These are phyloP conservation scores for Neonectria magnoliae DNA, from an alignment of 2,329 filamentous ascomycete genomes.

Conservation along the genomic window DNA sequence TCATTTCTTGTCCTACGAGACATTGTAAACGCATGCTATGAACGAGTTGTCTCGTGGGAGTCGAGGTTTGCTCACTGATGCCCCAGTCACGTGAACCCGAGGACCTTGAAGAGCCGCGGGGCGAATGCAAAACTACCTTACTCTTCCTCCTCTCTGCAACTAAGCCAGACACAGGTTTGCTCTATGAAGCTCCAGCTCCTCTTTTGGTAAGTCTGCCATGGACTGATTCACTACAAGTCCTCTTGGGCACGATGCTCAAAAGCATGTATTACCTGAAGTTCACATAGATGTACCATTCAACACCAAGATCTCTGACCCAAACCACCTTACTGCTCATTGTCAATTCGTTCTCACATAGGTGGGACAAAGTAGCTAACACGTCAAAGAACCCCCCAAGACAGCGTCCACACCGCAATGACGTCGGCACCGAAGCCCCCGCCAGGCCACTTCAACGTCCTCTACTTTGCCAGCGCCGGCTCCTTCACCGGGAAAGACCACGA, in stretches of 20 bases:
- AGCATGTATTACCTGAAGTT: slow-evolving; percentile 71
- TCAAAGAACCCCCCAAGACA: slow-evolving; percentile 24
- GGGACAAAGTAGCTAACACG: slow-evolving; percentile 33
- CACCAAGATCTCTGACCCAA: slow-evolving; percentile 78
- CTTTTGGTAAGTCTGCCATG: slow-evolving; percentile 47
- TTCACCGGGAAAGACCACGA: slow-evolving; percentile 77
- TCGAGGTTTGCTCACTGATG: background rate
- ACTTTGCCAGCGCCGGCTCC: slow-evolving; percentile 80
- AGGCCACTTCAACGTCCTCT: slow-evolving; percentile 81
- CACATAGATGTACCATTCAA: slow-evolving; percentile 68
- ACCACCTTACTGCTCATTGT: slow-evolving; percentile 23
- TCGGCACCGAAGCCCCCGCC: slow-evolving; percentile 59
- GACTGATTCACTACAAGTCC: slow-evolving; percentile 3
- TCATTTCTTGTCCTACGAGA: slow-evolving; percentile 17
- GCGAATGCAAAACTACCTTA: slow-evolving; percentile 2
- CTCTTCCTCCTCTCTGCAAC: slow-evolving; percentile 18
- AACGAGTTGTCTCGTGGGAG: background rate
- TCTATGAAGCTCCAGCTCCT: slow-evolving; percentile 21
- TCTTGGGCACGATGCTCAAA: slow-evolving; percentile 61
- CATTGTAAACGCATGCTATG: slow-evolving; percentile 18
- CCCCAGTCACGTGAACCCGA: slow-evolving; percentile 31
- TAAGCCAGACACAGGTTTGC: slow-evolving; percentile 14
- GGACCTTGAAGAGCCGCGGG: slow-evolving; percentile 30
- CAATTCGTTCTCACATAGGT: slow-evolving; percentile 2
- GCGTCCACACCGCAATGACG: slow-evolving; percentile 42